Base-by-base conservation (phyloP, 2,329 filamentous ascomycete species). In the Aureobasidium sp. region DNA sequence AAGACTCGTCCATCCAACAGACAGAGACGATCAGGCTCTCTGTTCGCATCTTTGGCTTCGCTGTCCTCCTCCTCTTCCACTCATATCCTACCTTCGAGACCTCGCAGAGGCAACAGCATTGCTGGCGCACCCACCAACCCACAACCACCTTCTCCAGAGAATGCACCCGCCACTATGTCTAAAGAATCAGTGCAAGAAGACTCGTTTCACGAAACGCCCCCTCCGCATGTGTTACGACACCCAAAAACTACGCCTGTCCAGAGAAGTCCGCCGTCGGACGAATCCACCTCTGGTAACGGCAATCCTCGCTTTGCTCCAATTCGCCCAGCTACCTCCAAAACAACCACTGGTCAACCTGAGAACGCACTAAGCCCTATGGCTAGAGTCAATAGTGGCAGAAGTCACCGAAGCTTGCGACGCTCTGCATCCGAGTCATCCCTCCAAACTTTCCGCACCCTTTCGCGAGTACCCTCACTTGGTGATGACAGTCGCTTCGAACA, bases 401-500 rank as follows among this genome's bases (percentile, higher is more conserved):
- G 50, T 43, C 57, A 29, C 43, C 56, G 39, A 39, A 57, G 44
- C 29, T 73, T 91, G 34, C 81, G 84, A 47, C 80, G 85, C 67
- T 83, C 85, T 0, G 86, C 84, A 1, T 93, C 90, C 1, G 89
- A 96, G 71, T 87, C 92, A 63, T 94, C 90, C 5, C 75, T 95
- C 64, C 77, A 81, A 20, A 80, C 94, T 17, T 88, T 88, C 67
- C 85, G 90, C 67, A 86, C 84, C 5, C 78, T 92, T 2, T 96
- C 92, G 0, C 82, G 86, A 29, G 86, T 88, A 0, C 94, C 92
- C 0, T 95, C 91, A 0, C 81, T 95, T 0, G 92, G 92, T 1
- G 90, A 97, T 70, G 90, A 93, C 68, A 84, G 85, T 43, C 83
- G 87, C 48, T 97, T 94, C 73, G 84, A 88, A 55, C 81, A 94